Evolutionary conservation across 139 green algal species (phyloP).

Genomic region (Chlorella sp.): DNA sequence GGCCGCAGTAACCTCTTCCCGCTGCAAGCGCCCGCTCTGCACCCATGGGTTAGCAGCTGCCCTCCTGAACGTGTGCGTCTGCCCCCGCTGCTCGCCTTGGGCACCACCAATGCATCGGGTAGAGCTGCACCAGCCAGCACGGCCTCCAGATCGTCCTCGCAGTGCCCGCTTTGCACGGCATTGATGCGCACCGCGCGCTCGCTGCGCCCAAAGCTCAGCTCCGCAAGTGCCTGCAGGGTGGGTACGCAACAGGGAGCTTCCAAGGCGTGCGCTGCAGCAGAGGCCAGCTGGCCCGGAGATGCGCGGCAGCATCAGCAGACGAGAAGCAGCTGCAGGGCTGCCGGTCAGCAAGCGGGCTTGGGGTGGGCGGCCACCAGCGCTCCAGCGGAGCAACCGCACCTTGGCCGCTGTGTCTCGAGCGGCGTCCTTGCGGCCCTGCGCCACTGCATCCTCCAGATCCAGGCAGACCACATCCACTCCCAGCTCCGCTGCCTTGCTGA

Average conservation of each 20-base stretch:
- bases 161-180: slow-evolving; percentile 35
- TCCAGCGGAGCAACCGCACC: neutral
- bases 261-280: too few species aligned
- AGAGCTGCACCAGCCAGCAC: slow-evolving; percentile 40
- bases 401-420: slow-evolving; percentile 25
- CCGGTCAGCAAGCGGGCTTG: too few species aligned
- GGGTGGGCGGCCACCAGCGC: too few species aligned
- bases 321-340: neutral
- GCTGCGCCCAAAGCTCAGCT: slow-evolving; percentile 24
- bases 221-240: slow-evolving; percentile 10
- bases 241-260: too few species aligned
- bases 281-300: neutral
- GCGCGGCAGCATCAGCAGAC: too few species aligned
- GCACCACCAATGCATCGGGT: slow-evolving; percentile 48
- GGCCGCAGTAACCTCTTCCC: too few species aligned
- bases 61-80: too few species aligned
- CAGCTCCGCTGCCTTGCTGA: slow-evolving; percentile 36
- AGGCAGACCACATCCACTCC: slow-evolving; percentile 42
- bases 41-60: too few species aligned
- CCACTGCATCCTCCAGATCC: slow-evolving; percentile 56
- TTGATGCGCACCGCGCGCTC: slow-evolving; percentile 55
- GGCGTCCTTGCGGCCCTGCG: slow-evolving; percentile 31
- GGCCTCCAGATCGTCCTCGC: slow-evolving; percentile 38
- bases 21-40: too few species aligned
- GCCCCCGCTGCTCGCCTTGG: slow-evolving; percentile 40